Evolutionary conservation across 2,329 filamentous ascomycete species (phyloP), one percentile per base, ranked within the genome.

Genomic region (Colletotrichum sp.): DNA sequence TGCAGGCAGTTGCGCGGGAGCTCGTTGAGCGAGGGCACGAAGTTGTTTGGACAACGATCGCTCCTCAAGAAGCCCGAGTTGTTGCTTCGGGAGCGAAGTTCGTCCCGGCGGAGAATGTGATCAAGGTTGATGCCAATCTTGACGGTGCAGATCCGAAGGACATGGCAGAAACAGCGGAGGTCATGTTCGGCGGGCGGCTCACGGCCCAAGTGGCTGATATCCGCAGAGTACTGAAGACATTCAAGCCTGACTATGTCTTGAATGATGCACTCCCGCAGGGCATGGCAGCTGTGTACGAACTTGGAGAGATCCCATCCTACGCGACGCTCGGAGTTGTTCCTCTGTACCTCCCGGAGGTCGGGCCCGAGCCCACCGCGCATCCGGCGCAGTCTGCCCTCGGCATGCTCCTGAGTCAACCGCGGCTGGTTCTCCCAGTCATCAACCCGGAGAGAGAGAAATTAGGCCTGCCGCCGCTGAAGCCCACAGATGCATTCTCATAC

Each of bases 291-390:
- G 67, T 85, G 60, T 79, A 79, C 15, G 84, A 86, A 28, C 77
- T 85, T 9, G 83, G 80, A 2, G 83, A 84, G 74, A 78, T 84
- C 3, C 82, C 83, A 0, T 77, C 75, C 0, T 86, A 85, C 71
- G 85, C 84, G 5, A 86, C 84, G 1, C 77, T 86, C 12, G 85
- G 85, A 5, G 84, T 86, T 4, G 84, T 85, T 39, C 85, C 85
- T 3, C 80, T 86, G 36, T 85, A 86, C 64, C 78, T 82, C 7
- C 80, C 82, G 3, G 81, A 81, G 8, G 84, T 83, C 5, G 84
- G 84, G 2, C 72, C 78, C 3, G 77, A 78, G 34, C 85, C 83
- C 13, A 30, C 72, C 16, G 55, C 63, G 15, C 73, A 75, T 18
- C 63, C 73, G 18, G 80, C 84, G 7, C 77, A 77, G 1, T 82